Base-by-base conservation (phyloP, 768 basidiomycete species). In the Rhodotorula kratochvilovae region DNA sequence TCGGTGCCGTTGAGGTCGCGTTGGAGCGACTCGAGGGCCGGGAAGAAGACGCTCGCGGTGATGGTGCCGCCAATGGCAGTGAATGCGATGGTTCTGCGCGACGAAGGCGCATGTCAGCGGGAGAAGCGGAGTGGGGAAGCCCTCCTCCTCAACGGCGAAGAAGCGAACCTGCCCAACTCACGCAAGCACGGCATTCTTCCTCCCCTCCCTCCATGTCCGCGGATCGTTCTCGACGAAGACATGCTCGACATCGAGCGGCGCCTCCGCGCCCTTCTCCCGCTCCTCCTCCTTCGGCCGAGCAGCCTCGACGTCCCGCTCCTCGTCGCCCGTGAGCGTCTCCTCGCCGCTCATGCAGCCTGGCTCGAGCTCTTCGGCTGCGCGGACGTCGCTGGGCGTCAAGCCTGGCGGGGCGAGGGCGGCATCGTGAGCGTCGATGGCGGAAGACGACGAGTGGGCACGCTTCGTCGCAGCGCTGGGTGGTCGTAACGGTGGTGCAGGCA, bases 1-100 rank as follows among this genome's bases (percentile, higher is more conserved):
- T 83, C 81, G 0, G 85, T 85, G 3, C 90, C 87, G 55, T 85
- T 84, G 48, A 91, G 82, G 29, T 88, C 75, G 1, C 19, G 27
- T 36, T 76, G 71, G 2, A 77, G 56, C 5, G 5, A 6, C 8
- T 71, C 76, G 50, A 77, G 66, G 2, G 76, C 75, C 3, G 75
- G 75, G 42, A 76, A 72, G 55, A 63, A 74, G 54, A 77, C 71
- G 31, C 54, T 65, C 5, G 67, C 70, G 2, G 75, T 58, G 33
- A 74, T 51, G 4, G 72, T 73, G 5, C 57, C 72, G 19, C 62
- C 71, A 39, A 77, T 67, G 1, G 74, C 70, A 5, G 67, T 57
- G n/a, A 50, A 72, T 0, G 57, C 45, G 25, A 61, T 63, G 17
- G 50, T 53, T 2, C 60, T 65, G 56, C 50, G 23, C 12, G 33